These are phyloP conservation scores for Calendula officinalis DNA, from an alignment of 129 eudicot genomes.

Conservation along the genomic window DNA sequence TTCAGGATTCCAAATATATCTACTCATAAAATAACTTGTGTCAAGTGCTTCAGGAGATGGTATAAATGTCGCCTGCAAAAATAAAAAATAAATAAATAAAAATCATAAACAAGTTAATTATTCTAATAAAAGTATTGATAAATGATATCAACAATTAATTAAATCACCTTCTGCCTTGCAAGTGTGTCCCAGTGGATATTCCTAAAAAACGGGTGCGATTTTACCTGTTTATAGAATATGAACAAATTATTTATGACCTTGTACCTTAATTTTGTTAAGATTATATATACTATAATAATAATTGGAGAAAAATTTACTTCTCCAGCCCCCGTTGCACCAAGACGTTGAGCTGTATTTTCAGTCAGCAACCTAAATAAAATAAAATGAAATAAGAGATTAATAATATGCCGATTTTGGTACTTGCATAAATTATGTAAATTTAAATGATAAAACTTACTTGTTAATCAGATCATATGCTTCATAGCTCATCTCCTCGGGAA, in stretches of 20 bases:
- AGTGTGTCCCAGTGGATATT: conserved; percentile 95
- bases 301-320: conserved; percentile 52
- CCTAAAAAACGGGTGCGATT: conserved; percentile 65
- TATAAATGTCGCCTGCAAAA: conserved; percentile 78
- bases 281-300: not conserved
- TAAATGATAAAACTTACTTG: conserved; percentile 56
- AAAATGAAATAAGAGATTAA: not conserved
- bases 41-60: conserved; percentile 87
- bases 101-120: not conserved
- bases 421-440: conserved; percentile 8
- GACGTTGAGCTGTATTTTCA: conserved; percentile 87
- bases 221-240: conserved; percentile 52
- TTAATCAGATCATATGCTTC: conserved; percentile 82
- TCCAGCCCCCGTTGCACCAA: conserved; percentile 81
- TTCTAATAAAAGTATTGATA: not conserved
- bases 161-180: conserved; percentile 82
- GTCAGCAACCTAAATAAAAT: conserved; percentile 53
- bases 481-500: conserved; percentile 90
- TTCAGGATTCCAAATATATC: conserved; percentile 97
- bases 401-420: not conserved
- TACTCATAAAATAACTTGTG: conserved; percentile 96
- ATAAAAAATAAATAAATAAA: too few species aligned
- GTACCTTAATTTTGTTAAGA: not conserved
- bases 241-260: not conserved
- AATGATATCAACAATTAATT: not conserved